These are phyloP conservation scores for Rhizophora apiculata DNA, from an alignment of 345 rosid genomes.

Conservation along the genomic window DNA sequence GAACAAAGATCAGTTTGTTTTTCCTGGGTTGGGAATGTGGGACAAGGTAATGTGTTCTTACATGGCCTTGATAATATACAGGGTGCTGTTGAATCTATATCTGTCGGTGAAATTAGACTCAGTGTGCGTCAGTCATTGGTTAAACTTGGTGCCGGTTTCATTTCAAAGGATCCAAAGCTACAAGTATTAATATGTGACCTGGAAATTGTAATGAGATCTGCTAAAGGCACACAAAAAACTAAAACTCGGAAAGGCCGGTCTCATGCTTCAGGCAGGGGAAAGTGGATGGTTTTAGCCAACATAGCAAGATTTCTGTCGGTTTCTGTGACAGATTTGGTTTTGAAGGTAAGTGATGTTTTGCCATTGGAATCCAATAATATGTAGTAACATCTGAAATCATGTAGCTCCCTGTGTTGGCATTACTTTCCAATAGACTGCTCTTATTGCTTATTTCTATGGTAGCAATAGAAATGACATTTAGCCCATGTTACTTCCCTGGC, in stretches of 20 bases:
- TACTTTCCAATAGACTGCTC: too few relatives aligned
- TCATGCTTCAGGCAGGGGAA: slow-evolving; percentile 60
- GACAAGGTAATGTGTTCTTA: slow-evolving; percentile 9
- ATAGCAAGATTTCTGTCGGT: slow-evolving; percentile 85
- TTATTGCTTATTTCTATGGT: too few relatives aligned
- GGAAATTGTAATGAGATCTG: slow-evolving; percentile 77
- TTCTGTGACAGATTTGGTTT: slow-evolving; percentile 74
- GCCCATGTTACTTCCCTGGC: slow-evolving; percentile 9
- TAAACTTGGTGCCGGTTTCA: slow-evolving; percentile 85
- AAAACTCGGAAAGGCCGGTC: slow-evolving; percentile 48
- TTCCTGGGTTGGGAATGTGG: neutral
- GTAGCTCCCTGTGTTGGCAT: neutral
- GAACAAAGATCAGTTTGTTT: too few relatives aligned
- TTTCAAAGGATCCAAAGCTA: slow-evolving; percentile 87
- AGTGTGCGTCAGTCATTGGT: slow-evolving; percentile 91
- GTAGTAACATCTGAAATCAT: neutral
- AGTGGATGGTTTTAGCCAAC: slow-evolving; percentile 90
- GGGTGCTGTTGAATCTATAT: slow-evolving; percentile 93
- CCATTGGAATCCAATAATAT: neutral
- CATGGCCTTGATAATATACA: slow-evolving; percentile 40
- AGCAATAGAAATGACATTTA: neutral
- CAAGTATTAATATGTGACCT: slow-evolving; percentile 79
- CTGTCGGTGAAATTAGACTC: slow-evolving; percentile 83
- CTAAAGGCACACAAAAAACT: slow-evolving; percentile 44
- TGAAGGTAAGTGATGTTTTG: slow-evolving; percentile 55